Percentiles rank a stretch among this genome's conserved stretches.
Conservation (phyloP, 495 filamentous ascomycete genomes). For the Aspergillus leporis region DNA sequence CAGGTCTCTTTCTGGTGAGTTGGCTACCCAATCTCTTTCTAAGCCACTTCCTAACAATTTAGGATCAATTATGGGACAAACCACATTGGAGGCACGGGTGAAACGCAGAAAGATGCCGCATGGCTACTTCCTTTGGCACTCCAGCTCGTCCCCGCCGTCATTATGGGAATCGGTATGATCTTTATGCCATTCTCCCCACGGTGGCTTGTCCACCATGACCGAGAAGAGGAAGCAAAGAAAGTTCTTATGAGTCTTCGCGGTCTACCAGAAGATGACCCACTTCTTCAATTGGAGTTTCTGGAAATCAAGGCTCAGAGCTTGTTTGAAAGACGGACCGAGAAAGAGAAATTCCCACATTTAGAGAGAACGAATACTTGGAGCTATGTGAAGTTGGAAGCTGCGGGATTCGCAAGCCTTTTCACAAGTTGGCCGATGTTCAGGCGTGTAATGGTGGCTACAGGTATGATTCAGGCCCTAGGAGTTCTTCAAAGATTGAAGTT, state of each 20-base stretch:
- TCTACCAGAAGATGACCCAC: slow-evolving; percentile 13
- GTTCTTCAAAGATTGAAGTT: background rate
- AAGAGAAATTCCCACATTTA: slow-evolving; percentile 68
- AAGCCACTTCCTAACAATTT: background rate
- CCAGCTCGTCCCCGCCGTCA: slow-evolving; percentile 47
- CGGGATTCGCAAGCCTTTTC: slow-evolving; percentile 67
- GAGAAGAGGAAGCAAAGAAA: slow-evolving; percentile 62
- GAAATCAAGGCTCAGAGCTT: slow-evolving; percentile 76
- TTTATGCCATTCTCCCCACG: slow-evolving; percentile 75
- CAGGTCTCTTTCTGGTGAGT: slow-evolving; percentile 19
- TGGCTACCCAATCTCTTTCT: background rate
- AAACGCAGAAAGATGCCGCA: slow-evolving; percentile 2
- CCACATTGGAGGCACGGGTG: slow-evolving; percentile 4
- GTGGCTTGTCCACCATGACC: slow-evolving; percentile 66
- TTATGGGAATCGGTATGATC: slow-evolving; percentile 61
- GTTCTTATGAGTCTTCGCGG: slow-evolving; percentile 63
- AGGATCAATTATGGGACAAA: slow-evolving; percentile 21
- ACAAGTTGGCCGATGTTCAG: slow-evolving; percentile 15
- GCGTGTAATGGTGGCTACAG: slow-evolving; percentile 18
- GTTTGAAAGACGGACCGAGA: slow-evolving; percentile 70
- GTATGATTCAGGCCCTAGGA: slow-evolving; percentile 66
- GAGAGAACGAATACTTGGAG: slow-evolving; percentile 54
- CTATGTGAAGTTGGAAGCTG: slow-evolving; percentile 63
- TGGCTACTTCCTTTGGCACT: slow-evolving; percentile 5
- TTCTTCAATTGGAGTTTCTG: slow-evolving; percentile 73